These are phyloP conservation scores for Penicillium sp. DNA, from an alignment of 2,329 filamentous ascomycete species.

Conservation along the genomic window DNA sequence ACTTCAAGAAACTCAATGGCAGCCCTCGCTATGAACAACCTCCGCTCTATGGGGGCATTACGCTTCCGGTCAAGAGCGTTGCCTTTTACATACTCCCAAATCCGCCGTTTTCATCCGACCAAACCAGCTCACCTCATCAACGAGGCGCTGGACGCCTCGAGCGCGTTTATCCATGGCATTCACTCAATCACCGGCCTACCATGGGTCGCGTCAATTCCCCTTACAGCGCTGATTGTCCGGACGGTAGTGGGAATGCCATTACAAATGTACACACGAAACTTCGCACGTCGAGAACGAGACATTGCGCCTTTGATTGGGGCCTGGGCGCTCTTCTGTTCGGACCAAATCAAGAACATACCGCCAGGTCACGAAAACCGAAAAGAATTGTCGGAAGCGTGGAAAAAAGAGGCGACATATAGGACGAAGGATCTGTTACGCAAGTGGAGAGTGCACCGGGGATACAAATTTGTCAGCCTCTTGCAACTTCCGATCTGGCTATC, in stretches of 20 bases:
- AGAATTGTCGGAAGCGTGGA: background rate
- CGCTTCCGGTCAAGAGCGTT: background rate
- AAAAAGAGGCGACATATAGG: too few relatives aligned
- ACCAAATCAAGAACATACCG: background rate
- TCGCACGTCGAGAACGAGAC: slow-evolving; percentile 39
- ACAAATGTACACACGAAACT: slow-evolving; percentile 41
- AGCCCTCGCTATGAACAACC: slow-evolving; percentile 10
- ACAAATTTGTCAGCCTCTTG: slow-evolving; percentile 30
- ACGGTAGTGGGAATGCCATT: slow-evolving; percentile 46
- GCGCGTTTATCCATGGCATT: slow-evolving; percentile 48
- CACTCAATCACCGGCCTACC: slow-evolving; percentile 47
- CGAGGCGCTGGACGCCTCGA: slow-evolving; percentile 41
- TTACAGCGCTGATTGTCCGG: slow-evolving; percentile 51
- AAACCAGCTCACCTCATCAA: slow-evolving; percentile 41
- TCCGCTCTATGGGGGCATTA: slow-evolving; percentile 6
- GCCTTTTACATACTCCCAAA: slow-evolving; percentile 19
- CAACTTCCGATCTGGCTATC: slow-evolving; percentile 46
- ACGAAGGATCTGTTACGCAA: slow-evolving; percentile 33
- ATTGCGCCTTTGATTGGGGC: slow-evolving; percentile 41
- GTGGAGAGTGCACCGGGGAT: slow-evolving; percentile 34
- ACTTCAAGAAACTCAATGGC: background rate
- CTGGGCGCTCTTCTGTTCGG: slow-evolving; percentile 30
- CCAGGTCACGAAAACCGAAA: too few relatives aligned
- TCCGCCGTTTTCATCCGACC: slow-evolving; percentile 50
- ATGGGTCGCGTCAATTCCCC: slow-evolving; percentile 53